These are phyloP conservation scores for Fistulinella prunicolor DNA, from an alignment of 768 basidiomycete species.

Conservation along the genomic window DNA sequence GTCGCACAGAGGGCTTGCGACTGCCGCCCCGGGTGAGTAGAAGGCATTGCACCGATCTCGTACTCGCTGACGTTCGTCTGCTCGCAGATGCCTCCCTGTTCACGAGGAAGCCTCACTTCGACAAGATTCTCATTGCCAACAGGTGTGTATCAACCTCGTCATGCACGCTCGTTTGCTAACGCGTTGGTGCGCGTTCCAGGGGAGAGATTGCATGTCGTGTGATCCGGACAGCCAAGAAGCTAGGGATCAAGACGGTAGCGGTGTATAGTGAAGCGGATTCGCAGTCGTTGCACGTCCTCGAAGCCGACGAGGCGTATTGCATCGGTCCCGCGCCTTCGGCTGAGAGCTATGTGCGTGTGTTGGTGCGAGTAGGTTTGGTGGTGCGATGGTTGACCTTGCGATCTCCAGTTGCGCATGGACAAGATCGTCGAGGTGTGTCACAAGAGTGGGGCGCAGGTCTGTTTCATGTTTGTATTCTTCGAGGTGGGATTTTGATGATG, in stretches of 20 bases:
- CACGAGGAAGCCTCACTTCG: conserved; percentile 57
- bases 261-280: conserved; percentile 88
- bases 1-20: conserved; percentile 15
- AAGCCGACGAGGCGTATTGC: conserved; percentile 90
- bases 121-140: conserved; percentile 92
- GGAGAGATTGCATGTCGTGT: conserved; percentile 97
- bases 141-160: conserved; percentile 40
- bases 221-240: conserved; percentile 81
- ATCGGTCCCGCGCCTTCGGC: conserved; percentile 89
- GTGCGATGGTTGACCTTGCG: conserved; percentile 1
- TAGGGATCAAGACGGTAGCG: conserved; percentile 90
- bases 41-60: background rate
- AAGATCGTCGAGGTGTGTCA: conserved; percentile 84
- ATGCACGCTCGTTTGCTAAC: background rate
- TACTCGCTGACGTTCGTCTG: background rate
- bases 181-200: conserved; percentile 37
- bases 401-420: conserved; percentile 71
- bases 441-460: conserved; percentile 79
- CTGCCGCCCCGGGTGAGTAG: conserved; percentile 17
- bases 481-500: background rate
- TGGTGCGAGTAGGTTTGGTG: background rate
- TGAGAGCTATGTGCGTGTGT: conserved; percentile 77
- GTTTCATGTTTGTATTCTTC: conserved; percentile 13
- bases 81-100: conserved; percentile 2
- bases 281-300: conserved; percentile 74